Conservation (phyloP, 495 filamentous ascomycete species). For the Penicillium verhagenii region DNA sequence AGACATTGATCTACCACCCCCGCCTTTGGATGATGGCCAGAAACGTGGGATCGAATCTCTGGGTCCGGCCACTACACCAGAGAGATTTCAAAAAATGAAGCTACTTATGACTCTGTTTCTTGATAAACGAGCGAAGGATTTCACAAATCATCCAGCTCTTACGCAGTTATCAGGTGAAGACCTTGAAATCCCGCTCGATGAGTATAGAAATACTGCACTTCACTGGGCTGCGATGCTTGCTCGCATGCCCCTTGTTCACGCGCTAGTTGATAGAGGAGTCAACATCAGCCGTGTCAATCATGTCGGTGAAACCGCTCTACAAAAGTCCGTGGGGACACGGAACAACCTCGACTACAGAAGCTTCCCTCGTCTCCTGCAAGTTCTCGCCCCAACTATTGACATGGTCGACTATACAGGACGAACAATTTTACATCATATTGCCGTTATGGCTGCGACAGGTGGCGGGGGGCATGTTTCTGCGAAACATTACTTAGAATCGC, state of each 20-base stretch:
- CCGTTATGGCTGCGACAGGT: constrained; percentile 88
- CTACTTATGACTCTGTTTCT: constrained; percentile 86
- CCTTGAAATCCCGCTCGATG: constrained; percentile 86
- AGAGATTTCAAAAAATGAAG: constrained; percentile 70
- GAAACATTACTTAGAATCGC: constrained; percentile 88
- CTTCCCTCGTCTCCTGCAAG: constrained; percentile 80
- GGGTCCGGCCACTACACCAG: constrained; percentile 61
- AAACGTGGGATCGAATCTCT: constrained; percentile 66
- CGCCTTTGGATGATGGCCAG: constrained; percentile 51
- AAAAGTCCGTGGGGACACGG: constrained; percentile 81
- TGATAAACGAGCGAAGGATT: constrained; percentile 63
- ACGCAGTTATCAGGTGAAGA: constrained; percentile 73
- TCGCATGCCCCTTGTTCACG: constrained; percentile 73
- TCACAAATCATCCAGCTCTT: constrained; percentile 62
- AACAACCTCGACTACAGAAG: constrained; percentile 86
- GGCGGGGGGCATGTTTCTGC: constrained; percentile 75
- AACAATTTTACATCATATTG: constrained; percentile 94
- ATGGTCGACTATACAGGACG: constrained; percentile 83
- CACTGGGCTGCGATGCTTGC: constrained; percentile 97
- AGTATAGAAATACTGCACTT: constrained; percentile 80
- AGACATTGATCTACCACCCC: constrained; percentile 51
- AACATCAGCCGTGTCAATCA: constrained; percentile 84
- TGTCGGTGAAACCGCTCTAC: constrained; percentile 85
- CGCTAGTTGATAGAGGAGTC: constrained; percentile 78
- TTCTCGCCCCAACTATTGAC: constrained; percentile 87